Conservation (phyloP, 768 basidiomycete species). For the Tricholoma sp. region DNA sequence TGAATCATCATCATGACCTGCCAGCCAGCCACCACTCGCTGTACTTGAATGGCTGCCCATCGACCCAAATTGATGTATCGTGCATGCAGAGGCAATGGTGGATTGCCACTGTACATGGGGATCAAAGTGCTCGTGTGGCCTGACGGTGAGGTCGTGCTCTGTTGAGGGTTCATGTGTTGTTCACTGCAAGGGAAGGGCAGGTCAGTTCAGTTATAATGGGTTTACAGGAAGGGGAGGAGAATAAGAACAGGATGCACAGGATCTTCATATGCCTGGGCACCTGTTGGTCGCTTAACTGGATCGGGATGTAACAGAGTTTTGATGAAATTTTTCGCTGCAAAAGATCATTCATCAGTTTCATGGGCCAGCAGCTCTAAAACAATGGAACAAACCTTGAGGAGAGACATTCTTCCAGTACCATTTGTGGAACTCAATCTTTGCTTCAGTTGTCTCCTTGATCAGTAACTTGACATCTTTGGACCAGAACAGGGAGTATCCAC, state of each 20-base stretch:
- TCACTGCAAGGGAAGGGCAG: conserved; percentile 45
- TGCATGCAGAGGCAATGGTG: conserved; percentile 54
- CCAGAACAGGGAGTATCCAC: conserved; percentile 94
- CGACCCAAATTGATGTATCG: conserved; percentile 32
- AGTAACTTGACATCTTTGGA: conserved; percentile 74
- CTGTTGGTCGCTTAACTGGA: conserved; percentile 66
- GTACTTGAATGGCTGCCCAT: conserved; percentile 18
- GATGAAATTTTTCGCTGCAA: conserved; percentile 81
- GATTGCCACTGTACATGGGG: conserved; percentile 67
- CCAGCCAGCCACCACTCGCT: conserved; percentile 30
- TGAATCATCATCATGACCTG: conserved; percentile 5
- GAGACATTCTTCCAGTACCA: conserved; percentile 93
- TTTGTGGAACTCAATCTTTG: conserved; percentile 89
- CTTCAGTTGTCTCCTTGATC: no score
- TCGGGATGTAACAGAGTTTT: conserved; percentile 63
- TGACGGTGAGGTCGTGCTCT: conserved; percentile 68
- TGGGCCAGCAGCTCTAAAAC: neutral
- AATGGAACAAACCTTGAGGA: conserved; percentile 46
- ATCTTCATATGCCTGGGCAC: conserved; percentile 62
- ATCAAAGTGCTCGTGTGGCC: conserved; percentile 80
- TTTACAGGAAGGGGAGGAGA: neutral
- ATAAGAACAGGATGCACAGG: conserved; percentile 38
- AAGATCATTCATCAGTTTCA: neutral
- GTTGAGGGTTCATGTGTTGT: conserved; percentile 59
- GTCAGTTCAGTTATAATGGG: neutral